These are phyloP conservation scores for Peribolospora kevripleyi DNA, from an alignment of 768 basidiomycete genomes.

Conservation along the genomic window DNA sequence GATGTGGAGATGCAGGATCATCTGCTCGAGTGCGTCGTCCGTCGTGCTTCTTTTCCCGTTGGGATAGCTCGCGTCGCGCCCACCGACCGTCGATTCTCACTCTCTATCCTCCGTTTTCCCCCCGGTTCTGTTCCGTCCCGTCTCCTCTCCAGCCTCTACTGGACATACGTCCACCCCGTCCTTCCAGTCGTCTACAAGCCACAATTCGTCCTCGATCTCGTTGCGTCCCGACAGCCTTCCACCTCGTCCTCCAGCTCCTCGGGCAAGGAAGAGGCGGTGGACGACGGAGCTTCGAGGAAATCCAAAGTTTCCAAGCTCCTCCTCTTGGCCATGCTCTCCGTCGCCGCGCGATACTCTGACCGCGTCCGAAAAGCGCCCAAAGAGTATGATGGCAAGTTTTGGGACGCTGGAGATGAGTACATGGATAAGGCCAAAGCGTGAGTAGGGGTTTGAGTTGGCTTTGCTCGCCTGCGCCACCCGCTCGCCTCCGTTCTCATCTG, in stretches of 20 bases:
- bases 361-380: slow-evolving; percentile 1
- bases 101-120: too few relatives aligned
- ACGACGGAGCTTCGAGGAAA: neutral
- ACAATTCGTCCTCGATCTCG: slow-evolving; percentile 26
- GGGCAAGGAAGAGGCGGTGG: neutral
- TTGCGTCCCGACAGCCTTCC: neutral
- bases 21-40: slow-evolving; percentile 26
- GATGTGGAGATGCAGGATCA: slow-evolving; percentile 35
- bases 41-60: too few relatives aligned
- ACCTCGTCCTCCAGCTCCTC: neutral
- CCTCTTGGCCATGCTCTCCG: slow-evolving; percentile 57
- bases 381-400: slow-evolving; percentile 10
- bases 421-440: slow-evolving; percentile 1
- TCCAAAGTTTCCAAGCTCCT: slow-evolving; percentile 31
- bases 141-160: slow-evolving; percentile 29
- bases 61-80: too few relatives aligned
- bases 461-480: too few relatives aligned
- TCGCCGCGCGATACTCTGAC: slow-evolving; percentile 44
- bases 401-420: slow-evolving; percentile 13
- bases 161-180: slow-evolving; percentile 51
- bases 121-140: too few relatives aligned
- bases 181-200: slow-evolving; percentile 55
- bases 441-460: too few relatives aligned
- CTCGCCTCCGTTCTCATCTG: too few relatives aligned
- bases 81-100: too few relatives aligned